Percentiles rank a stretch among this genome's conserved stretches.
These are phyloP conservation scores for Mucor racemosus DNA, from an alignment of 371 early-diverging fungal genomes.

Conservation along the genomic window DNA sequence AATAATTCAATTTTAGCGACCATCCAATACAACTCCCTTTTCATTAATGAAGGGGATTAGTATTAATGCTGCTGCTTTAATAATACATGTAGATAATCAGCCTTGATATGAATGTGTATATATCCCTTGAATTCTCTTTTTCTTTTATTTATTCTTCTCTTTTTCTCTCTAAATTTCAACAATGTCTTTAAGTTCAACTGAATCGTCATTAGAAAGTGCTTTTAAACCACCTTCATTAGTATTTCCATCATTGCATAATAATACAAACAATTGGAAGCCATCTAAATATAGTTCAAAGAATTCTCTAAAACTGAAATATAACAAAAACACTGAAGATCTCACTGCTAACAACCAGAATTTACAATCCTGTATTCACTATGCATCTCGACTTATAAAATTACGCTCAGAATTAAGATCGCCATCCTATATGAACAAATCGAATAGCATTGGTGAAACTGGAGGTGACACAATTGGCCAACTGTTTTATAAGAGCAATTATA, in stretches of 20 bases:
- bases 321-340: background rate
- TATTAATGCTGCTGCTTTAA: background rate
- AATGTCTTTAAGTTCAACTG: slow-evolving; percentile 13
- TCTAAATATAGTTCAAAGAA: background rate
- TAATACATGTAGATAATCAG: background rate
- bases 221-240: slow-evolving; percentile 18
- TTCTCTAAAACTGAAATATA: background rate
- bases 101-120: slow-evolving; percentile 1
- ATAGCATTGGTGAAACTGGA: background rate
- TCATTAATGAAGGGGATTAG: background rate
- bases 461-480: background rate
- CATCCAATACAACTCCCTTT: background rate
- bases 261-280: background rate
- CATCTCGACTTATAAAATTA: slow-evolving; percentile 22
- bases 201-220: background rate
- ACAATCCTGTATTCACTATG: slow-evolving; percentile 21
- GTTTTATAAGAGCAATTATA: background rate
- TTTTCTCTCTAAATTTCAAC: background rate
- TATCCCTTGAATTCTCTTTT: background rate
- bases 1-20: too few species aligned
- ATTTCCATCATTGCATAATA: slow-evolving; percentile 18
- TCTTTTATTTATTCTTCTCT: background rate
- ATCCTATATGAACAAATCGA: slow-evolving; percentile 7
- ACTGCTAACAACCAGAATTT: background rate
- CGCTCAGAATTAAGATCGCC: slow-evolving; percentile 25